A percentile compares a stretch with the other conserved stretches of the same genome.
phyloP scores from a whole-genome alignment of 352 stramenopile species.

The Phytophthora multivora region DNA sequence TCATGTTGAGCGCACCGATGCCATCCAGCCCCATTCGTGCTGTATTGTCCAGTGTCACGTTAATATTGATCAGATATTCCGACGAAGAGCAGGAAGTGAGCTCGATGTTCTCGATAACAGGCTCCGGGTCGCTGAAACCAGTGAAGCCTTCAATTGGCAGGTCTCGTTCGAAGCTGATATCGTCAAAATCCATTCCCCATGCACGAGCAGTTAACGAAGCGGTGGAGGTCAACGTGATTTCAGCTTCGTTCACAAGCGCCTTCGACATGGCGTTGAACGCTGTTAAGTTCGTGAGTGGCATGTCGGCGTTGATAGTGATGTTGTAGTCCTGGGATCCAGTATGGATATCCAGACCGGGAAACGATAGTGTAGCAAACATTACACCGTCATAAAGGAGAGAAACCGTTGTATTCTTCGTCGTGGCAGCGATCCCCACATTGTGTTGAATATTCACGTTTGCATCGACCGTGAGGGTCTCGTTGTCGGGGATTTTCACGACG shows the following conservation, averaged over 20 bases:
- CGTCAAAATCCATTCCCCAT: slow-evolving; percentile 50
- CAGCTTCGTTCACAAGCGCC: slow-evolving; percentile 40
- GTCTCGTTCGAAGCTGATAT: slow-evolving; percentile 51
- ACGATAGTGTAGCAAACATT: slow-evolving; percentile 46
- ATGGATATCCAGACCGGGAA: slow-evolving; percentile 50
- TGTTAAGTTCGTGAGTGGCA: slow-evolving; percentile 41
- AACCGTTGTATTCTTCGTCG: slow-evolving; percentile 46
- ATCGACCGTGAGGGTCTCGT: slow-evolving; percentile 45
- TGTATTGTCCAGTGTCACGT: slow-evolving; percentile 57
- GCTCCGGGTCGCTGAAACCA: slow-evolving; percentile 48
- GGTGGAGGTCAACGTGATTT: slow-evolving; percentile 40
- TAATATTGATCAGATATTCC: slow-evolving; percentile 49
- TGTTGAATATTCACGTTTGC: slow-evolving; percentile 57
- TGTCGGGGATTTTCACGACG: slow-evolving; percentile 45
- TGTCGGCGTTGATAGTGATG: slow-evolving; percentile 43
- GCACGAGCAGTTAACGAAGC: slow-evolving; percentile 43
- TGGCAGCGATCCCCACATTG: slow-evolving; percentile 39
- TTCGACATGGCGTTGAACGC: slow-evolving; percentile 52
- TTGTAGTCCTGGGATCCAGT: slow-evolving; percentile 52
- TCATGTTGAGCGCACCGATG: slow-evolving; percentile 72
- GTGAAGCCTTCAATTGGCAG: slow-evolving; percentile 52
- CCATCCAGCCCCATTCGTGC: slow-evolving; percentile 53
- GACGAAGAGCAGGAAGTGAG: slow-evolving; percentile 38
- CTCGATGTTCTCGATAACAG: slow-evolving; percentile 60
- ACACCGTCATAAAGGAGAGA: slow-evolving; percentile 46